Evolutionary conservation across 2,329 filamentous ascomycete genomes (phyloP).

Genomic region (Phialophora verrucosa): DNA sequence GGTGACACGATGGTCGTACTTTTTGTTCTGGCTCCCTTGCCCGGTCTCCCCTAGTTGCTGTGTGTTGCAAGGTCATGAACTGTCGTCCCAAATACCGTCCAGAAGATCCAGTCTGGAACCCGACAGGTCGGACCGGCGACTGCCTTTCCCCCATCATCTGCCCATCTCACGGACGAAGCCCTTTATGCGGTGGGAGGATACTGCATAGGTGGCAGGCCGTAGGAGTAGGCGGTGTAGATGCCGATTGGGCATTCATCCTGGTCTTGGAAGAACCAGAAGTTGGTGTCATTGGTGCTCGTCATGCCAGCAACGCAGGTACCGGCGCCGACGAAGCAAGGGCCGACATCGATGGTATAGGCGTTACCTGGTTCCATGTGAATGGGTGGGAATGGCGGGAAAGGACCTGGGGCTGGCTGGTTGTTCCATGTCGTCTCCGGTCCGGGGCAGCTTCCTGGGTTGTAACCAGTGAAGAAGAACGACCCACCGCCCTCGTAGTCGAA

Average conservation of each 20-base stretch:
- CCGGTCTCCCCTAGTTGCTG: neutral
- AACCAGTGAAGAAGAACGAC: constrained; percentile 57
- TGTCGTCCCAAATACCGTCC: neutral
- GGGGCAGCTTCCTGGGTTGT: constrained; percentile 55
- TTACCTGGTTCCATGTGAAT: constrained; percentile 59
- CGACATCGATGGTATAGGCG: constrained; percentile 55
- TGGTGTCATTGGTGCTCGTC: constrained; percentile 57
- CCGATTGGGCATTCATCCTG: constrained; percentile 53
- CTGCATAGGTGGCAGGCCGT: constrained; percentile 34
- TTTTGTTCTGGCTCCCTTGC: neutral
- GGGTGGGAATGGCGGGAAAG: constrained; percentile 50
- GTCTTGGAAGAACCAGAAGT: constrained; percentile 68
- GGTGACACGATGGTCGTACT: neutral
- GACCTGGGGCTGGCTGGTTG: constrained; percentile 56
- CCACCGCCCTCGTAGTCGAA: constrained; percentile 63
- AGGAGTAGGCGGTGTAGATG: constrained; percentile 39
- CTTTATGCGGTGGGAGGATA: constrained; percentile 7
- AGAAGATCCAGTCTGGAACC: neutral
- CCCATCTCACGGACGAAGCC: neutral
- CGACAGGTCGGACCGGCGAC: neutral
- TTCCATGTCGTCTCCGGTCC: constrained; percentile 58
- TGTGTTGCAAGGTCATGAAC: neutral
- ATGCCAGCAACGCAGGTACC: constrained; percentile 41
- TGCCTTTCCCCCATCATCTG: neutral
- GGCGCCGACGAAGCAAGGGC: constrained; percentile 40